Conservation (phyloP, 768 basidiomycete species). For the Rhizopogon rudus region DNA sequence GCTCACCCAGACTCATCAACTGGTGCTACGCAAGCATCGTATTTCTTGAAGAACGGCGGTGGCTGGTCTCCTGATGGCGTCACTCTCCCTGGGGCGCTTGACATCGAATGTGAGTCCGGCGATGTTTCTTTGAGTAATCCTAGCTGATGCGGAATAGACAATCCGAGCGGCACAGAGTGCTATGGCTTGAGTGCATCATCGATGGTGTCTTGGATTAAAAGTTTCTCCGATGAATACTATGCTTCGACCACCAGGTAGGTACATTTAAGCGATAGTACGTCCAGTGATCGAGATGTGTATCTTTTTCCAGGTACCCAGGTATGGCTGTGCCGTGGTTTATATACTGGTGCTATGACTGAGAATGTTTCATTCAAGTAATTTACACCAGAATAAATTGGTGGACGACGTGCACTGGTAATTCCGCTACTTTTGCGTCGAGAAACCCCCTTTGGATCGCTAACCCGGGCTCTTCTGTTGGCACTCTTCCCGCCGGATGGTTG, state of each 20-base stretch:
- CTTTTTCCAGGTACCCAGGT: constrained; percentile 5
- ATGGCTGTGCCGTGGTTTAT: neutral
- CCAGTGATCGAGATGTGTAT: neutral
- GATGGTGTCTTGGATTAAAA: constrained; percentile 54
- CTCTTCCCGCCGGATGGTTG: constrained; percentile 32
- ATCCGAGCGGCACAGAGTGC: constrained; percentile 43
- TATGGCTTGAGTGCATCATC: constrained; percentile 43
- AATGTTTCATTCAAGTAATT: constrained; percentile 18
- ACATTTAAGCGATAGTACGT: constrained; percentile 5
- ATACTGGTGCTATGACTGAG: neutral
- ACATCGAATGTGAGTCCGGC: constrained; percentile 29
- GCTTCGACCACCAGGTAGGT: constrained; percentile 42
- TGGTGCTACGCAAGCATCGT: constrained; percentile 32
- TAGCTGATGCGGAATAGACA: constrained; percentile 28
- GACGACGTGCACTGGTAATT: constrained; percentile 34
- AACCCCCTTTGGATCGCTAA: constrained; percentile 34
- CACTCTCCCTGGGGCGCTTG: constrained; percentile 34
- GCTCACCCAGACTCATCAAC: constrained; percentile 26
- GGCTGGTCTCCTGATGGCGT: constrained; percentile 33
- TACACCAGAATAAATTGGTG: constrained; percentile 36
- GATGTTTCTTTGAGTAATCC: neutral
- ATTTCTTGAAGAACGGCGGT: constrained; percentile 31
- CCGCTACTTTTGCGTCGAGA: constrained; percentile 25
- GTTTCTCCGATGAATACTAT: constrained; percentile 53
- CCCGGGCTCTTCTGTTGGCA: constrained; percentile 25